Evolutionary conservation across 202 grass and related monocot species (phyloP), one percentile per base, ranked within the genome.

Genomic region (Eragrostis tef): DNA sequence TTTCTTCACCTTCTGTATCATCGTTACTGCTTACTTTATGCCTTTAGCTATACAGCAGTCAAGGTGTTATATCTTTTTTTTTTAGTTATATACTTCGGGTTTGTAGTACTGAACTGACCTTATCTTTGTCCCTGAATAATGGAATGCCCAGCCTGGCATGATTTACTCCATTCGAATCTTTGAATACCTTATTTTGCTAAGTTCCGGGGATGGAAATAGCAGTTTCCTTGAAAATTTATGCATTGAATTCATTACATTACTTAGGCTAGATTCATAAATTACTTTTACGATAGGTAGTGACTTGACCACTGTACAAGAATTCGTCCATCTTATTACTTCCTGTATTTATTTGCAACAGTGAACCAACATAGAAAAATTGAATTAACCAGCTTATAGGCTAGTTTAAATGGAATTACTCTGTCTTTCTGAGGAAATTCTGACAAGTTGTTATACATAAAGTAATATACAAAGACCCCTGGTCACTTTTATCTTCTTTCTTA

Each of bases 401-500:
- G 34, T 39, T 31, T 39, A 39, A 39, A 39, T 39, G 34, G 34
- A 39, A 39, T 39, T 39, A 39, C 6, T 39, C 5, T 39, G 1
- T 39, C 34, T 39, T 39, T 39, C 3, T 39, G 34, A 39, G 34
- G 34, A 39, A 39, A 39, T 2, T 39, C 34, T 39, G 34, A 39
- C 34, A 39, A 39, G 3, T 39, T 39, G 34, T 3, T 39, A 39
- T 39, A 39, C 34, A 39, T 39, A 39, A 39, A 39, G 34, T 39
- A 39, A 39, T 5, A 39, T 39, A 39, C 34, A 5, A 39, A 39
- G 34, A 39, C 34, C 34, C 34, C 5, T 75, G 34, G 21, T 70
- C 54, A 63, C 43, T 22, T 86, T 50, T 25, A 5, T 75, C 68
- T 51, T 53, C n/a, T 70, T 34, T 70, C 31, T 82, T 70, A 56